These are phyloP conservation scores for Solanum sitiens DNA, from an alignment of 257 asterid species.

Conservation along the genomic window DNA sequence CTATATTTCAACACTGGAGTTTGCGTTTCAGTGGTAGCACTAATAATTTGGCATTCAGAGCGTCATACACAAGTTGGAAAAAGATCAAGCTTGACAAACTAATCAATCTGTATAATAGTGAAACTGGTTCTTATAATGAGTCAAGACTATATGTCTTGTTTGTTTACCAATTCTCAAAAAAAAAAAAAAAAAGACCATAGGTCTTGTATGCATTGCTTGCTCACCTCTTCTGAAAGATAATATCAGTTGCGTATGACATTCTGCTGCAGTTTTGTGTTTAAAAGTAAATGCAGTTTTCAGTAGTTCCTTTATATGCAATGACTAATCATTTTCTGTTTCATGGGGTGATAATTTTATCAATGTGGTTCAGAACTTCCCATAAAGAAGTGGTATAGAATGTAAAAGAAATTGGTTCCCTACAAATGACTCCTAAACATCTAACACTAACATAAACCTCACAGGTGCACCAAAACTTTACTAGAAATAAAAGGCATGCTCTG, in stretches of 20 bases:
- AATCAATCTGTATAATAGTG: not conserved
- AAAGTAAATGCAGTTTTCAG: not conserved
- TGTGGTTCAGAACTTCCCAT: not conserved
- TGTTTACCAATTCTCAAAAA: too few species aligned
- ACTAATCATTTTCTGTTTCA: not conserved
- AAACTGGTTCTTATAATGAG: not conserved
- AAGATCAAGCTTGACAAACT: not conserved
- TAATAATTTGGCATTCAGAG: not conserved
- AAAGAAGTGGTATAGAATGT: not conserved
- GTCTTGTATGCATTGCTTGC: not conserved
- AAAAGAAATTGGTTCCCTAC: not conserved
- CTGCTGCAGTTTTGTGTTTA: not conserved
- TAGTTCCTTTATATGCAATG: not conserved
- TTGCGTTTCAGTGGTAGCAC: not conserved
- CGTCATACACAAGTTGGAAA: not conserved
- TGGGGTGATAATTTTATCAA: not conserved
- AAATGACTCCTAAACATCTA: not conserved
- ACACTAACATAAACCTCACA: not conserved
- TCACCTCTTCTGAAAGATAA: not conserved
- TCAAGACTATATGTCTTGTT: not conserved
- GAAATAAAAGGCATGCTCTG: not conserved
- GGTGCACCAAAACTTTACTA: not conserved
- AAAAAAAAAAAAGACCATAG: not conserved
- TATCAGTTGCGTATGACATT: not conserved
- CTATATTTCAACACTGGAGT: not conserved